These are phyloP conservation scores for Corymbia citriodora DNA, from an alignment of 441 rosid species.

Conservation along the genomic window DNA sequence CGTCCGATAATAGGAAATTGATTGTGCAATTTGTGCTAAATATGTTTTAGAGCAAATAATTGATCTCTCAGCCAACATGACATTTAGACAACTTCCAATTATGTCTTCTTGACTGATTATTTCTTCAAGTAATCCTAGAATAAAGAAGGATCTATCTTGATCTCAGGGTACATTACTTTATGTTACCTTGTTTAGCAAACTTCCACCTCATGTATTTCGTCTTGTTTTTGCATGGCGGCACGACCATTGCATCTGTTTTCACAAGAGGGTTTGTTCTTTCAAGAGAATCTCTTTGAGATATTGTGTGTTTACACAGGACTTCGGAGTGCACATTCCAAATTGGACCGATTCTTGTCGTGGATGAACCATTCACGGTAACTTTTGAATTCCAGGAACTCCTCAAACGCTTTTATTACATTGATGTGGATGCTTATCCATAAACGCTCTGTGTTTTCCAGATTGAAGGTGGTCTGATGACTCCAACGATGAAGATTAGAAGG, in stretches of 20 bases:
- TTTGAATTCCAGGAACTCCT: not conserved
- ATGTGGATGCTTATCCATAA: not conserved
- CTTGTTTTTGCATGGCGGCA: not conserved
- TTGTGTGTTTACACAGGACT: conserved; percentile 39
- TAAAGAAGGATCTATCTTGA: not conserved
- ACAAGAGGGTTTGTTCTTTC: not conserved
- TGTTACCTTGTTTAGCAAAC: not conserved
- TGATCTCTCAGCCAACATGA: not conserved
- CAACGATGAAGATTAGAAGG: conserved; percentile 87
- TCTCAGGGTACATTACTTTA: not conserved
- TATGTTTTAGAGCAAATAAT: not conserved
- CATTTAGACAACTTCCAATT: not conserved
- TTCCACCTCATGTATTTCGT: not conserved
- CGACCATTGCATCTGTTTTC: not conserved
- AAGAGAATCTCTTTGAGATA: not conserved
- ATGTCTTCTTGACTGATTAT: not conserved
- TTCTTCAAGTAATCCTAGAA: not conserved
- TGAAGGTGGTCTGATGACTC: conserved; percentile 78
- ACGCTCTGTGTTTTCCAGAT: conserved; percentile 42
- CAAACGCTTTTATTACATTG: not conserved
- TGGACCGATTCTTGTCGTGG: conserved; percentile 77
- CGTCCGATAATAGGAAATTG: not conserved
- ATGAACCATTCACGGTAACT: conserved; percentile 74
- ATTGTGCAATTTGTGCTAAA: not conserved
- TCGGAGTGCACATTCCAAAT: conserved; percentile 66